Conservation (phyloP, 2,329 filamentous ascomycete species). For the Zymoseptoria brevis region DNA sequence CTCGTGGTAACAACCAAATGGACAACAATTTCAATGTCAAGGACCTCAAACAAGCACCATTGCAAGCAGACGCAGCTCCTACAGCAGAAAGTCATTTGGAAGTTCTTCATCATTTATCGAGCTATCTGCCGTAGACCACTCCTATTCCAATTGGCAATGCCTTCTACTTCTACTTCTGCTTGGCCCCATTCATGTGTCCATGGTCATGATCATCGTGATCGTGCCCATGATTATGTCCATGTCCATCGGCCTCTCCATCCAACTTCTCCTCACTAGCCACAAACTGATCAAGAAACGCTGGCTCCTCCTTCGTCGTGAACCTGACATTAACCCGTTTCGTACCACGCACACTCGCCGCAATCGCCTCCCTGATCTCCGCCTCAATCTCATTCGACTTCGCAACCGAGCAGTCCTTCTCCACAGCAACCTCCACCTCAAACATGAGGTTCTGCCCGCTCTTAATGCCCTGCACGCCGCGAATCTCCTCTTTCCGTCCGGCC, state of each 20-base stretch:
- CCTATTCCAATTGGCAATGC: background rate
- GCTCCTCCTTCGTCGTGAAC: slow-evolving; percentile 54
- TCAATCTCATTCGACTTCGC: slow-evolving; percentile 64
- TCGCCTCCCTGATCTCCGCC: slow-evolving; percentile 59
- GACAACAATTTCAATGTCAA: too few species aligned
- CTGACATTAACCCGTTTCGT: slow-evolving; percentile 76
- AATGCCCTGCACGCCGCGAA: slow-evolving; percentile 75
- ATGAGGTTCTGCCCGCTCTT: slow-evolving; percentile 97
- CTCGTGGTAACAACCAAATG: too few species aligned
- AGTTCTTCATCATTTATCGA: too few species aligned
- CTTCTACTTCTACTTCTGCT: slow-evolving; percentile 15
- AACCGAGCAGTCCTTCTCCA: slow-evolving; percentile 69
- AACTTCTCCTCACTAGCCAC: slow-evolving; percentile 24
- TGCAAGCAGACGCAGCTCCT: too few species aligned
- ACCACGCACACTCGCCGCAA: slow-evolving; percentile 72
- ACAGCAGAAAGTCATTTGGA: too few species aligned
- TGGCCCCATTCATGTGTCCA: slow-evolving; percentile 16
- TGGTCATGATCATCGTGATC: slow-evolving; percentile 22
- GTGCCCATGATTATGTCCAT: slow-evolving; percentile 17
- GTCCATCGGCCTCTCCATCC: slow-evolving; percentile 3
- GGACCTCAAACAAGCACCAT: too few species aligned
- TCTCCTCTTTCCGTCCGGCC: slow-evolving; percentile 43
- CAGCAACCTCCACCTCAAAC: slow-evolving; percentile 78
- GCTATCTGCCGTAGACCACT: background rate
- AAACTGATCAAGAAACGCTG: slow-evolving; percentile 63